Conservation (phyloP, 495 filamentous ascomycete species). For the Hypoxylon crocopeplum region DNA sequence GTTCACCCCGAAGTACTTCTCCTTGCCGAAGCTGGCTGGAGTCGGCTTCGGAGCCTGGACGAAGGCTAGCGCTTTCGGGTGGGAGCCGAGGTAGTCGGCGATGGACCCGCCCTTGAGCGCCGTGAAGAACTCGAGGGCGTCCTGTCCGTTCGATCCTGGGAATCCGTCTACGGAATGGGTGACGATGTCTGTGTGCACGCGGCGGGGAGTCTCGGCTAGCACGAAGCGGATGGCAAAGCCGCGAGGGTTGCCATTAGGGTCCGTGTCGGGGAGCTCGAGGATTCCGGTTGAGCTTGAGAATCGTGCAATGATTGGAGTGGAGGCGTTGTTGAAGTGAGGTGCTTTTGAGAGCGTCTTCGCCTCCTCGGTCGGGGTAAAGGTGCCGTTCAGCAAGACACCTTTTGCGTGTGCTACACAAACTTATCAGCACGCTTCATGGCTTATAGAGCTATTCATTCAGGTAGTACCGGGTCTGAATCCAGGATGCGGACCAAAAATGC, state of each 20-base stretch:
- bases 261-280: conserved; percentile 57
- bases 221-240: conserved; percentile 60
- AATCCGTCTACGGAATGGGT: conserved; percentile 57
- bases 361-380: conserved; percentile 54
- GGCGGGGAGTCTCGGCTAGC: conserved; percentile 46
- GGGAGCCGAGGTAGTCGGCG: conserved; percentile 48
- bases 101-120: conserved; percentile 43
- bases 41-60: conserved; percentile 55
- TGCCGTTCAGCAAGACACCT: conserved; percentile 55
- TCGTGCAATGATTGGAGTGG: conserved; percentile 56
- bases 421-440: background rate
- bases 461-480: conserved; percentile 54
- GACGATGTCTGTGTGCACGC: conserved; percentile 63
- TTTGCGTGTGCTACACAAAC: conserved; percentile 56
- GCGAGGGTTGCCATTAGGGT: conserved; percentile 55
- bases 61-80: conserved; percentile 55
- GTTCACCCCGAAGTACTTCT: conserved; percentile 56
- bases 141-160: conserved; percentile 54
- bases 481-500: conserved; percentile 51
- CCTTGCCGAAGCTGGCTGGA: conserved; percentile 52
- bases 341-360: conserved; percentile 55
- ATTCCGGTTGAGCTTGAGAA: conserved; percentile 62
- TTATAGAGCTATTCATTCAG: background rate
- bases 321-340: conserved; percentile 55
- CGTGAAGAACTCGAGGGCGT: conserved; percentile 56